Percentiles rank a stretch among this genome's conserved stretches.
Evolutionary conservation across 306 rosid species (phyloP).

Genomic region (Cucurbita argyrosperma): DNA sequence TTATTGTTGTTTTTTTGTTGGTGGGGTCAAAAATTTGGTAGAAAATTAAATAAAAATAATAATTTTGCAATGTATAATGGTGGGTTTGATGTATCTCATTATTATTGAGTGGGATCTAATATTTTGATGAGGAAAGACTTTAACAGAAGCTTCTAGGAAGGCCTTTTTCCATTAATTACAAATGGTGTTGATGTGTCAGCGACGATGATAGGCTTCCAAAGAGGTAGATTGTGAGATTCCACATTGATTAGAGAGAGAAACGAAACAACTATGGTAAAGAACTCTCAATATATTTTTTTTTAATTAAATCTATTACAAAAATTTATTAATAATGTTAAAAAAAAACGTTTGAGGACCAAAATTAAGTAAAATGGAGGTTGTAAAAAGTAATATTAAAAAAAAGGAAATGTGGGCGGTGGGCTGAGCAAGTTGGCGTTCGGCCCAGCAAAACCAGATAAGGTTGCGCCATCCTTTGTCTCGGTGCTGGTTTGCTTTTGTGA

Average conservation of each 20-base stretch:
- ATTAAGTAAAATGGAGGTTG: neutral
- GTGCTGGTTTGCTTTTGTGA: neutral
- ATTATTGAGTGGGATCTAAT: neutral
- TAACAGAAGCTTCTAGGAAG: neutral
- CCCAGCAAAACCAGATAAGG: neutral
- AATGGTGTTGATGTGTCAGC: too few species aligned
- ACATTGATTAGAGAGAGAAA: too few species aligned
- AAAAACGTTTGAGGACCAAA: too few species aligned
- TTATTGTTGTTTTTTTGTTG: neutral
- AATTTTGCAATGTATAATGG: neutral
- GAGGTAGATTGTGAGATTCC: too few species aligned
- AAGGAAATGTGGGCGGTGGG: neutral
- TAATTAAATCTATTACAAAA: neutral
- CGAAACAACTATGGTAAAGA: too few species aligned
- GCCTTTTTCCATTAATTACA: neutral
- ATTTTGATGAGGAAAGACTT: neutral
- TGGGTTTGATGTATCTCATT: constrained; percentile 3
- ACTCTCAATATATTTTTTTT: too few species aligned
- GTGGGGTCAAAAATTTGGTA: neutral
- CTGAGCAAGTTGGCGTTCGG: constrained; percentile 3
- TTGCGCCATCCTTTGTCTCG: neutral
- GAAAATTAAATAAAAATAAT: neutral
- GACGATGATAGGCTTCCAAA: too few species aligned
- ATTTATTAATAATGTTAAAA: neutral
- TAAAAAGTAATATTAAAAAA: neutral